These are phyloP conservation scores for Craterostigma plantagineum DNA, from an alignment of 257 asterid species.

Conservation along the genomic window DNA sequence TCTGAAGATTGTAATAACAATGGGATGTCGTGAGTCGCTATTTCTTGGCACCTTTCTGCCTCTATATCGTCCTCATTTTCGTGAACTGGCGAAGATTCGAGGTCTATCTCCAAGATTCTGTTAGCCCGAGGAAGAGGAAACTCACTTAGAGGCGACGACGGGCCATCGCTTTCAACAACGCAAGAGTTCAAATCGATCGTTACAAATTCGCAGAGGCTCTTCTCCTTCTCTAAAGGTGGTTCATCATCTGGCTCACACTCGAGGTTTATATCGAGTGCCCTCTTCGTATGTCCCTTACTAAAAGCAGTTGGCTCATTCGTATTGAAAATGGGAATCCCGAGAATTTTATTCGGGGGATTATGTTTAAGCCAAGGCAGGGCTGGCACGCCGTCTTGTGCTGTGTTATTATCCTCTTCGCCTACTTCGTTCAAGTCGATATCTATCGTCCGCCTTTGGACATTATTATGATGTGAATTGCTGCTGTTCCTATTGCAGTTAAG, in stretches of 20 bases:
- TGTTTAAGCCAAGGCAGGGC: conserved; percentile 68
- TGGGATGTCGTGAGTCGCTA: too few relatives aligned
- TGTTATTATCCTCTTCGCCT: too few relatives aligned
- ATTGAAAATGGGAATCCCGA: conserved; percentile 56
- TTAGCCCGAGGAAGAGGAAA: too few relatives aligned
- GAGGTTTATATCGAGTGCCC: conserved; percentile 55
- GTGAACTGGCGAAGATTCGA: conserved; percentile 2
- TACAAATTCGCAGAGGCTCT: not conserved
- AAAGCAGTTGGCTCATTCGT: not conserved
- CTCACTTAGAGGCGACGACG: too few relatives aligned
- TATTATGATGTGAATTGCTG: too few relatives aligned
- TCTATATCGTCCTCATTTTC: too few relatives aligned
- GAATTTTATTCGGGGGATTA: conserved; percentile 34
- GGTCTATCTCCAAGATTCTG: too few relatives aligned
- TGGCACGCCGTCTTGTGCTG: too few relatives aligned
- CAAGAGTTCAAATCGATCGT: too few relatives aligned
- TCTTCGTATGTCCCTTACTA: conserved; percentile 18
- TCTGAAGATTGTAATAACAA: too few relatives aligned
- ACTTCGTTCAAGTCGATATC: conserved; percentile 56
- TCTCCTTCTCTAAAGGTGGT: conserved; percentile 10
- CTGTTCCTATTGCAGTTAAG: conserved; percentile 13
- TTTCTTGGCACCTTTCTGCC: not conserved
- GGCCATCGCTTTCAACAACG: too few relatives aligned
- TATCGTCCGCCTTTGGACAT: conserved; percentile 4
- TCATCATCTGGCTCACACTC: conserved; percentile 40